Evolutionary conservation across 148 eudicot genomes (phyloP).

Genomic region (Rhododendron vialii): DNA sequence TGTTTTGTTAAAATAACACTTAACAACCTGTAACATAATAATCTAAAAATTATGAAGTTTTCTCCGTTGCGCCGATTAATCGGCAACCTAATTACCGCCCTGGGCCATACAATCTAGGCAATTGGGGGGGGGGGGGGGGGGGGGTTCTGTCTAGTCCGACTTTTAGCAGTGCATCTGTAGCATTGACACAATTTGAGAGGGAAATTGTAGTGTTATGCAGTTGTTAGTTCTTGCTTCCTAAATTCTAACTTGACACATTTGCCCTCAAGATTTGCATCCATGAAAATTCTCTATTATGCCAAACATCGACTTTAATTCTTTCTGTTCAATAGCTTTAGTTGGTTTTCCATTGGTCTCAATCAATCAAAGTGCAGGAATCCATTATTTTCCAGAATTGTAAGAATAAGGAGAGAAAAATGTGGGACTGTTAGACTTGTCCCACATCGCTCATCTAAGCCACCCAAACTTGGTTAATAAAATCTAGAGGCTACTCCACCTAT

Average conservation of each 20-base stretch:
- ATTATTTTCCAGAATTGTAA: constrained; percentile 20
- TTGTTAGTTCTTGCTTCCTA: background rate
- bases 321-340: background rate
- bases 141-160: background rate
- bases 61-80: background rate
- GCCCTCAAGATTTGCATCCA: background rate
- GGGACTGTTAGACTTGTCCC: no score
- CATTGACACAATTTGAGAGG: background rate
- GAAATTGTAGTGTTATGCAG: background rate
- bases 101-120: background rate
- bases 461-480: no score
- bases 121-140: background rate
- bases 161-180: background rate
- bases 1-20: background rate
- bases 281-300: background rate
- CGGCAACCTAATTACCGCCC: background rate
- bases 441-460: no score
- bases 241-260: background rate
- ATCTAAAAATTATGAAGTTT: background rate
- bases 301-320: background rate
- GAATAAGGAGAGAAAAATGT: background rate
- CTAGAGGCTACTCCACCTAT: no score
- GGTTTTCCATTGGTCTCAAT: background rate
- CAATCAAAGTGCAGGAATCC: background rate
- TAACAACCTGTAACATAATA: background rate